These are phyloP conservation scores for Lepiota subincarnata DNA, from an alignment of 768 basidiomycete species.

Conservation along the genomic window DNA sequence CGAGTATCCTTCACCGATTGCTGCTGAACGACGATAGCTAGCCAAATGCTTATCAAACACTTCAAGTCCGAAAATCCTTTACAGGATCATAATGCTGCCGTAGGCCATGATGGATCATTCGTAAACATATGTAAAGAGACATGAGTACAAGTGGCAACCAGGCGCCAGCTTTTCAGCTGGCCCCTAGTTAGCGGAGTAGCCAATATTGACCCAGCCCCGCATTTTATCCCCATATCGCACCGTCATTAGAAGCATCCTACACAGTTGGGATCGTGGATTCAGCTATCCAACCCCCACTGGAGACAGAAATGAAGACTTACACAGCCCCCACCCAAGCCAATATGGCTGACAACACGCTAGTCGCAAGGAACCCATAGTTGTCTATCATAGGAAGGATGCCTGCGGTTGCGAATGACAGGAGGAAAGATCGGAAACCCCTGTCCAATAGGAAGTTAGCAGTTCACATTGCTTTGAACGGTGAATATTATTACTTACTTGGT, in stretches of 20 bases:
- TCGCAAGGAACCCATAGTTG: constrained; percentile 42
- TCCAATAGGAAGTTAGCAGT: too few species aligned
- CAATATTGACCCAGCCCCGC: constrained; percentile 54
- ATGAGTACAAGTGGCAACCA: too few species aligned
- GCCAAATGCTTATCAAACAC: too few species aligned
- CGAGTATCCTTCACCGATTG: too few species aligned
- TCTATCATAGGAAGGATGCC: constrained; percentile 51
- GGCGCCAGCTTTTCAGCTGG: constrained; percentile 20
- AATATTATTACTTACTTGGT: constrained; percentile 34
- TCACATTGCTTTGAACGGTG: not conserved
- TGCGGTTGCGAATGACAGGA: constrained; percentile 39
- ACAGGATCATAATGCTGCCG: too few species aligned
- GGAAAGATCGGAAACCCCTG: constrained; percentile 43
- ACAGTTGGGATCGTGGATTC: not conserved
- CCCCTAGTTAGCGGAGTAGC: constrained; percentile 42
- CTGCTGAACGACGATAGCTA: too few species aligned
- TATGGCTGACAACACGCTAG: constrained; percentile 41
- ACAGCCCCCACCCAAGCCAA: constrained; percentile 46
- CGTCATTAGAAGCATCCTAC: constrained; percentile 47
- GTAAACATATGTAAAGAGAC: too few species aligned
- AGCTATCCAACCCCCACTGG: constrained; percentile 3
- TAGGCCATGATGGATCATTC: too few species aligned
- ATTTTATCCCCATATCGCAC: constrained; percentile 55
- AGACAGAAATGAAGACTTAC: constrained; percentile 32
- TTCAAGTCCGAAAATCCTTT: too few species aligned